Evolutionary conservation across 768 basidiomycete genomes (phyloP).

Genomic region (Cystofilobasidium ferigula): DNA sequence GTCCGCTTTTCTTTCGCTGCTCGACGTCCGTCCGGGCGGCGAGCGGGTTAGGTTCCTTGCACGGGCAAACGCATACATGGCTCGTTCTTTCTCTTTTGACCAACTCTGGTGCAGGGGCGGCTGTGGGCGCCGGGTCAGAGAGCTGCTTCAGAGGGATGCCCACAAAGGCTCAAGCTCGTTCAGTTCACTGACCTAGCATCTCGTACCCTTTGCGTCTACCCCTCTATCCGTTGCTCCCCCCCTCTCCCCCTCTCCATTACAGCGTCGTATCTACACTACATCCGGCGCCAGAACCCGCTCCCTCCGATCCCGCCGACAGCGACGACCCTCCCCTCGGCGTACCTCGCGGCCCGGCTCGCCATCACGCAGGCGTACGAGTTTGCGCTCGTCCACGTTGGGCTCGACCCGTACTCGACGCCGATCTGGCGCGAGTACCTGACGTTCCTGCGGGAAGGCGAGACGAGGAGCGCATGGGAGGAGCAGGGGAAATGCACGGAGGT

Average conservation of each 20-base stretch:
- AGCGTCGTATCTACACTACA: conserved; percentile 76
- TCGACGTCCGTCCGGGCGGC: no score
- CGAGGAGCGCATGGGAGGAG: conserved; percentile 82
- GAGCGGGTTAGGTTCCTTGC: no score
- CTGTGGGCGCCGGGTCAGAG: no score
- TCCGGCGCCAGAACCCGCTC: conserved; percentile 57
- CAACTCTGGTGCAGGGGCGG: not conserved
- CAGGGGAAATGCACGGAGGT: conserved; percentile 90
- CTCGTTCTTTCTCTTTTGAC: not conserved
- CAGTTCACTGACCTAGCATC: no score
- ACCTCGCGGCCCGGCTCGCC: conserved; percentile 52
- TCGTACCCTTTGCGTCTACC: conserved; percentile 57
- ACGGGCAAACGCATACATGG: no score
- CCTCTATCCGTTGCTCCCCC: not conserved
- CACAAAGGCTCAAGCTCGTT: no score
- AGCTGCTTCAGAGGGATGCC: no score
- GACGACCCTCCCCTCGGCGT: conserved; percentile 32
- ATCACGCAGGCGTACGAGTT: conserved; percentile 87
- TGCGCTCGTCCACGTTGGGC: conserved; percentile 74
- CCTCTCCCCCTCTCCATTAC: not conserved
- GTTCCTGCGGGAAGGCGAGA: conserved; percentile 70
- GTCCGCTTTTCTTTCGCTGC: not conserved
- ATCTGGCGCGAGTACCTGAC: conserved; percentile 93
- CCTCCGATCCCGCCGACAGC: conserved; percentile 33
- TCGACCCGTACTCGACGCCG: conserved; percentile 80